Evolutionary conservation across 2,329 filamentous ascomycete genomes (phyloP).

Genomic region (Blastomyces silverae): DNA sequence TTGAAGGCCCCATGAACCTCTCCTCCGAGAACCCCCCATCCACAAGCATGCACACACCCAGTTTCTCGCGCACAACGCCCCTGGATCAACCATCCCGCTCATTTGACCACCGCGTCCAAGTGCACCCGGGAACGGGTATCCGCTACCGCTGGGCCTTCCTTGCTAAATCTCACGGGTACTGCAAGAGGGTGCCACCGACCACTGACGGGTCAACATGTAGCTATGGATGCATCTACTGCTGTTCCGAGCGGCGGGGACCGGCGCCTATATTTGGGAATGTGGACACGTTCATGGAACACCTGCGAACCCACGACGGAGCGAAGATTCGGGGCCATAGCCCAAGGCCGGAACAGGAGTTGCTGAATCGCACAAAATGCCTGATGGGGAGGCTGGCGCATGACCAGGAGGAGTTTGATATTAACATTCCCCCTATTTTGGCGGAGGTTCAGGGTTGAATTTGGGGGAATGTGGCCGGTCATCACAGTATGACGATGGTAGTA

Average conservation of each 20-base stretch:
- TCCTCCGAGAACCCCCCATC: constrained; percentile 17
- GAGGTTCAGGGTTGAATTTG: constrained; percentile 16
- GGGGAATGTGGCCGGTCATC: neutral
- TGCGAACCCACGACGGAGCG: constrained; percentile 30
- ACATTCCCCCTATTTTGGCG: constrained; percentile 34
- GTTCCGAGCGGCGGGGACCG: constrained; percentile 31
- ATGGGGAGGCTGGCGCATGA: constrained; percentile 35
- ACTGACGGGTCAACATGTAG: constrained; percentile 16
- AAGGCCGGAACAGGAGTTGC: constrained; percentile 33
- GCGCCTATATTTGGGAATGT: constrained; percentile 38
- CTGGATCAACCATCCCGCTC: constrained; percentile 21
- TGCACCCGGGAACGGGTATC: constrained; percentile 31
- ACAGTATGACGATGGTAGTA: neutral
- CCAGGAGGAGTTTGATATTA: constrained; percentile 45
- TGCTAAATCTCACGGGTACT: constrained; percentile 41
- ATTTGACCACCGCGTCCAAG: constrained; percentile 30
- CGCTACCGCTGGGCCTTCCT: constrained; percentile 45
- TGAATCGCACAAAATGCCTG: constrained; percentile 41
- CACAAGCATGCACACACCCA: constrained; percentile 12
- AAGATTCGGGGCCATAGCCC: constrained; percentile 27
- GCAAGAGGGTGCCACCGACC: constrained; percentile 28
- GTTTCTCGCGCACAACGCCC: constrained; percentile 16
- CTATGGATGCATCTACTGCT: constrained; percentile 46
- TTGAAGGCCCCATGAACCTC: constrained; percentile 34
- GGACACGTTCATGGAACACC: constrained; percentile 41